Evolutionary conservation across 306 rosid species (phyloP).

Genomic region (Luffa aegyptiaca): DNA sequence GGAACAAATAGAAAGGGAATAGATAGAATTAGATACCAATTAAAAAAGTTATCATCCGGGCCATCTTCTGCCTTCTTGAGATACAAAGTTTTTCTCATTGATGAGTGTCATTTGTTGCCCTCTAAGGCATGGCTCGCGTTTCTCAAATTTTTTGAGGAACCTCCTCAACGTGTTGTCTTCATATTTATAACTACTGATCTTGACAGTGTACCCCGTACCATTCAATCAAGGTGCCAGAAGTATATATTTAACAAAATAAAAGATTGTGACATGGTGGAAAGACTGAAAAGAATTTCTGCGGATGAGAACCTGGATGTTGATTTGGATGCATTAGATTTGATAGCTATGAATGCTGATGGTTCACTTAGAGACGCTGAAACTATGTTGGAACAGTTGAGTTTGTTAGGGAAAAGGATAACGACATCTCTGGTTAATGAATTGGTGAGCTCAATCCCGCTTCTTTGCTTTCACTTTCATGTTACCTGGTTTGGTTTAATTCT

Average conservation of each 20-base stretch:
- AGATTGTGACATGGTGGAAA: constrained; percentile 64
- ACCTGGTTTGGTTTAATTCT: neutral
- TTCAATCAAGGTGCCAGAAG: constrained; percentile 92
- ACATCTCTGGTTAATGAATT: constrained; percentile 94
- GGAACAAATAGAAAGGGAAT: constrained; percentile 79
- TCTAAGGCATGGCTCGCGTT: constrained; percentile 90
- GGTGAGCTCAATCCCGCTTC: constrained; percentile 47
- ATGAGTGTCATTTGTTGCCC: constrained; percentile 88
- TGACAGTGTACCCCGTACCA: constrained; percentile 80
- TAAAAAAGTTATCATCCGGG: constrained; percentile 37
- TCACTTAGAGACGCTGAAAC: constrained; percentile 98
- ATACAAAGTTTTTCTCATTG: constrained; percentile 66
- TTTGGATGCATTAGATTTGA: constrained; percentile 83
- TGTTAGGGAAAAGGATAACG: constrained; percentile 82
- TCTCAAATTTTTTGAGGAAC: constrained; percentile 88
- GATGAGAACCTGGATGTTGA: constrained; percentile 75
- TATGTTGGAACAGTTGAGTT: constrained; percentile 91
- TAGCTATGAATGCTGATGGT: constrained; percentile 92
- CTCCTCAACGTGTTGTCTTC: constrained; percentile 70
- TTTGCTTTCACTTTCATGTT: constrained; percentile 14
- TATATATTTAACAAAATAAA: constrained; percentile 86
- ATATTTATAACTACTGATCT: constrained; percentile 78
- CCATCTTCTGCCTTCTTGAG: constrained; percentile 40
- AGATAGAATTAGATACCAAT: constrained; percentile 55
- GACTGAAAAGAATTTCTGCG: constrained; percentile 64